Conservation (phyloP, 176 grass and related monocot genomes). For the Oryza officinalis region DNA sequence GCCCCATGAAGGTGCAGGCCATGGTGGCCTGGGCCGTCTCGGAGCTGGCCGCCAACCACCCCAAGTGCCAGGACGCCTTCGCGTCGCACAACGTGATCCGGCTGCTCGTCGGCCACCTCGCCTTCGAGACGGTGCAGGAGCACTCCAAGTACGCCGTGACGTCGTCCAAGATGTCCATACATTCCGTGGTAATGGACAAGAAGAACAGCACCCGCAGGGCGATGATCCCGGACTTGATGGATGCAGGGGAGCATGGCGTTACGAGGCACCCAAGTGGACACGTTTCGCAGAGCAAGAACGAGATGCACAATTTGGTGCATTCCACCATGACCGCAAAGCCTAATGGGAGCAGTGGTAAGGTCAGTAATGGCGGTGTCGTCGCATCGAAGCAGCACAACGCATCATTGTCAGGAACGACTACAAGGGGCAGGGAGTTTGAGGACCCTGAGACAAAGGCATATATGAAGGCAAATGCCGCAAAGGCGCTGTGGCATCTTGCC, state of each 20-base stretch:
- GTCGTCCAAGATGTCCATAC: slow-evolving; percentile 81
- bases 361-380: background rate
- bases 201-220: slow-evolving; percentile 43
- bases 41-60: slow-evolving; percentile 73
- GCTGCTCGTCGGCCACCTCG: slow-evolving; percentile 74
- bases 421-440: slow-evolving; percentile 81
- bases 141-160: slow-evolving; percentile 84
- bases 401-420: slow-evolving; percentile 54
- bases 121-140: slow-evolving; percentile 95
- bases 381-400: slow-evolving; percentile 49
- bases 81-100: slow-evolving; percentile 77
- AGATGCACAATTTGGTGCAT: slow-evolving; percentile 82
- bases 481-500: slow-evolving; percentile 84
- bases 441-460: slow-evolving; percentile 78
- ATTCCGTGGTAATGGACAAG: slow-evolving; percentile 85
- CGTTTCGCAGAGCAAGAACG: slow-evolving; percentile 48
- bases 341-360: slow-evolving; percentile 32
- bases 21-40: slow-evolving; percentile 91
- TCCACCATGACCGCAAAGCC: slow-evolving; percentile 78
- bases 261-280: slow-evolving; percentile 38
- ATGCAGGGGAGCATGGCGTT: slow-evolving; percentile 32
- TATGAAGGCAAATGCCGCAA: slow-evolving; percentile 96
- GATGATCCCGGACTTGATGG: slow-evolving; percentile 32
- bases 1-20: slow-evolving; percentile 91
- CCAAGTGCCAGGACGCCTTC: slow-evolving; percentile 89